Evolutionary conservation across 805 yeast genomes (phyloP).

Genomic region (Candida endomychidarum): DNA sequence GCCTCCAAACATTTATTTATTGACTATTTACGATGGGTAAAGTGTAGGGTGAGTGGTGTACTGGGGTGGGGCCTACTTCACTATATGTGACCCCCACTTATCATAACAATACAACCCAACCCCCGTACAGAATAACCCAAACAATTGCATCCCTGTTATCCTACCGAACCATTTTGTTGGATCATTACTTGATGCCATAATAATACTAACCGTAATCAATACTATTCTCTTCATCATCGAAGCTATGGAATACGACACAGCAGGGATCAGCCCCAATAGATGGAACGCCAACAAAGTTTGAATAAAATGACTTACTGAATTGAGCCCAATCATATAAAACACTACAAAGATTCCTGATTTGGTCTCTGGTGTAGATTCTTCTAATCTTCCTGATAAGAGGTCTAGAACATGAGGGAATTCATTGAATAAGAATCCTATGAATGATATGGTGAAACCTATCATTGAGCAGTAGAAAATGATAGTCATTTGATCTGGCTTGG

Average conservation of each 20-base stretch:
- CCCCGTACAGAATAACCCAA: conserved; percentile 52
- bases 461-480: conserved; percentile 77
- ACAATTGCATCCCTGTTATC: conserved; percentile 45
- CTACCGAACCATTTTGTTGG: conserved; percentile 27
- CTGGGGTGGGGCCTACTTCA: too few relatives aligned
- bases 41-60: too few relatives aligned
- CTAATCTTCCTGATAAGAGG: conserved; percentile 16
- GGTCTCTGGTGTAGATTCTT: conserved; percentile 18
- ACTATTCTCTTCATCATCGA: conserved; percentile 87
- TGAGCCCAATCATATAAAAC: conserved; percentile 53
- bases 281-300: conserved; percentile 84
- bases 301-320: conserved; percentile 74
- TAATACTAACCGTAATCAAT: conserved; percentile 72
- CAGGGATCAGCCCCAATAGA: conserved; percentile 75
- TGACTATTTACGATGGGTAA: conserved; percentile 1
- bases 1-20: conserved; percentile 37
- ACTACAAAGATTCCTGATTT: conserved; percentile 31
- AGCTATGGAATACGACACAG: conserved; percentile 84
- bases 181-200: conserved; percentile 45
- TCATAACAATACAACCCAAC: conserved; percentile 64
- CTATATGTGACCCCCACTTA: conserved; percentile 50
- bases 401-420: conserved; percentile 48
- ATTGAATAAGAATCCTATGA: conserved; percentile 68
- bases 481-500: conserved; percentile 75
- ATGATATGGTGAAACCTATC: conserved; percentile 67